Evolutionary conservation across 306 rosid genomes (phyloP), one percentile per base, ranked within the genome.

Genomic region (Lagenaria siceraria): DNA sequence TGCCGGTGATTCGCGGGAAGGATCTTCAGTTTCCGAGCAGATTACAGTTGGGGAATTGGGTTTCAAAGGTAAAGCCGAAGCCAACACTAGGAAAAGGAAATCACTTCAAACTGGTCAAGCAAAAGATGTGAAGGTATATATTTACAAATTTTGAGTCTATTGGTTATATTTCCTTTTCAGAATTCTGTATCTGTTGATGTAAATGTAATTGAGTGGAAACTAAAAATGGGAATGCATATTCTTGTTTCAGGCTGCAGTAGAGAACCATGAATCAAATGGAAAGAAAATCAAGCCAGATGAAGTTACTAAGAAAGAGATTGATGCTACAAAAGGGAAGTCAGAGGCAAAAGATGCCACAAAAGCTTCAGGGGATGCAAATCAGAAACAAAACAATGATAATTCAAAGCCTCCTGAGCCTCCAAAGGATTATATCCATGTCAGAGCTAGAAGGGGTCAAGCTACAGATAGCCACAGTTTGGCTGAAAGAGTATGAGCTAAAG

Each of bases 381-480:
- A 80, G 79, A 85, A 85, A 73, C 84, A 80, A 65, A 70, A 55
- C 13, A 84, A 83, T 86, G 87, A 83, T 36, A 85, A 56, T 36
- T 70, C 85, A 59, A 86, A 91, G 80, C 74, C 89, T 65, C 78
- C 86, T 0, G 97, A 93, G 53, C 89, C 97, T 79, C 92, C 93
- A 1, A 91, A 89, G 85, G 98, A 91, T 80, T 93, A 93, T 55
- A 93, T 93, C 63, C 98, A 93, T 77, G 98, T 93, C 9, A 86
- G 98, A 80, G 98, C 98, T 48, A 74, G 96, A 87, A 88, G 98
- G 84, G 98, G 98, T 63, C 98, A 93, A 82, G 98, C 98, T 65
- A 93, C 97, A 65, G 97, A 93, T 85, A 91, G 96, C 85, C 98
- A 93, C 76, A 93, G 98, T 81, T 91, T 93, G 68, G 98, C 98